Evolutionary conservation across 164 flowering plant species (phyloP), one percentile per base, ranked within the genome.

Genomic region (Liquidambar formosana): DNA sequence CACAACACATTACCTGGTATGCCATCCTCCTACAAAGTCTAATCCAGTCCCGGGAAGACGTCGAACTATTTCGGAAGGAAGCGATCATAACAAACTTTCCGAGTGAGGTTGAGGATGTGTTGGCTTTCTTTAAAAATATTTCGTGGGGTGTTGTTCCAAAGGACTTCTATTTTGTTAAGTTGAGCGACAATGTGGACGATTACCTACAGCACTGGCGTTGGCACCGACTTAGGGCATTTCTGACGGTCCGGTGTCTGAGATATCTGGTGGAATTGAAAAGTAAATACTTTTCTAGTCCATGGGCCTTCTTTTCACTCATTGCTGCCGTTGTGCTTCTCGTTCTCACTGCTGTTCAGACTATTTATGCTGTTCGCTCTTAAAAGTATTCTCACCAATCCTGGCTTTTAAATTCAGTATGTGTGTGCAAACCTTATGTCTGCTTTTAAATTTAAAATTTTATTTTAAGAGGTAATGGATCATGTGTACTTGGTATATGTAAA

Each of bases 111-210:
- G n/a, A n/a, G n/a, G n/a, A n/a, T n/a, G n/a, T n/a, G n/a, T n/a
- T n/a, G n/a, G n/a, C n/a, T n/a, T n/a, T n/a, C n/a, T n/a, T n/a
- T n/a, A n/a, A n/a, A n/a, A n/a, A n/a, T n/a, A n/a, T 79, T 10
- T 56, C 69, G 57, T 52, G 67, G 63, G 71, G 74, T n/a, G 8
- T 73, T n/a, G n/a, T n/a, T n/a, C n/a, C n/a, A 2, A 60, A 46
- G 8, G 21, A 71, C 1, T 73, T 64, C 61, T 76, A 61, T 54
- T 79, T 68, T 14, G 63, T 28, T 3, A 74, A 72, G 4, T 21
- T 76, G 28, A 71, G 79, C 67, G 64, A 71, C 4, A 33, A 72
- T 46, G 28, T 78, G 33, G 63, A 56, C 23, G 47, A 13, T 5
- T 71, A 72, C 47, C 47, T 9, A 8, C 11, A 0, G 12, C 12